Conservation (phyloP, 2,329 filamentous ascomycete species). For the Pyrenochaeta sp. region DNA sequence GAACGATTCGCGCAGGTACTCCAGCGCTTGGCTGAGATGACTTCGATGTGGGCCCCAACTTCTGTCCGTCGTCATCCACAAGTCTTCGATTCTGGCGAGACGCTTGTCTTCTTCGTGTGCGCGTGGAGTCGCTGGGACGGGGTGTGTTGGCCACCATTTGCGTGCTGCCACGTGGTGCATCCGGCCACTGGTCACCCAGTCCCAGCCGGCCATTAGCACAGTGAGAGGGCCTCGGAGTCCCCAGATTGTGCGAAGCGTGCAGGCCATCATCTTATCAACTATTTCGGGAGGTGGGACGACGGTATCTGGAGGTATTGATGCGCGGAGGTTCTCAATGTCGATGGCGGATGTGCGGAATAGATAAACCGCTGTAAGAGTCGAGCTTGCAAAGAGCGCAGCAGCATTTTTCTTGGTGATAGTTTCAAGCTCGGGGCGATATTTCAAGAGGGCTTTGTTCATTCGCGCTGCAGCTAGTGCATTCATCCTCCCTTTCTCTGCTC, state of each 20-base stretch:
- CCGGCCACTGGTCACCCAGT: constrained; percentile 36
- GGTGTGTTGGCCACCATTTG: constrained; percentile 43
- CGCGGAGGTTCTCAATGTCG: constrained; percentile 38
- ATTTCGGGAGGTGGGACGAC: constrained; percentile 23
- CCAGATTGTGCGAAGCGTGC: constrained; percentile 34
- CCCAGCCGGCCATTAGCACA: constrained; percentile 42
- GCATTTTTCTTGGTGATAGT: constrained; percentile 52
- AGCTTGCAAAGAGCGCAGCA: constrained; percentile 50
- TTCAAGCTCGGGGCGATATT: constrained; percentile 35
- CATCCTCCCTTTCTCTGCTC: constrained; percentile 31
- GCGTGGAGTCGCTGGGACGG: constrained; percentile 26
- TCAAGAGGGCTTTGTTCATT: constrained; percentile 44
- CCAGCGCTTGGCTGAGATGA: constrained; percentile 33
- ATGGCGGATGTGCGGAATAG: constrained; percentile 42
- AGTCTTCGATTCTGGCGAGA: constrained; percentile 28
- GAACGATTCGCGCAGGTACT: constrained; percentile 37
- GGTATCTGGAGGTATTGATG: constrained; percentile 29
- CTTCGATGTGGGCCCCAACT: constrained; percentile 16
- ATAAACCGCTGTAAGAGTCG: constrained; percentile 43
- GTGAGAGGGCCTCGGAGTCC: constrained; percentile 40
- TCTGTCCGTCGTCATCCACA: constrained; percentile 33
- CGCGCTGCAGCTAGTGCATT: constrained; percentile 37
- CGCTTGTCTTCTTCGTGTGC: constrained; percentile 39
- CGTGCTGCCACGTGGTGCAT: constrained; percentile 36
- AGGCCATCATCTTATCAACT: constrained; percentile 37